Conservation (phyloP, 2,329 filamentous ascomycete species). For the Thielaviopsis punctulata region DNA sequence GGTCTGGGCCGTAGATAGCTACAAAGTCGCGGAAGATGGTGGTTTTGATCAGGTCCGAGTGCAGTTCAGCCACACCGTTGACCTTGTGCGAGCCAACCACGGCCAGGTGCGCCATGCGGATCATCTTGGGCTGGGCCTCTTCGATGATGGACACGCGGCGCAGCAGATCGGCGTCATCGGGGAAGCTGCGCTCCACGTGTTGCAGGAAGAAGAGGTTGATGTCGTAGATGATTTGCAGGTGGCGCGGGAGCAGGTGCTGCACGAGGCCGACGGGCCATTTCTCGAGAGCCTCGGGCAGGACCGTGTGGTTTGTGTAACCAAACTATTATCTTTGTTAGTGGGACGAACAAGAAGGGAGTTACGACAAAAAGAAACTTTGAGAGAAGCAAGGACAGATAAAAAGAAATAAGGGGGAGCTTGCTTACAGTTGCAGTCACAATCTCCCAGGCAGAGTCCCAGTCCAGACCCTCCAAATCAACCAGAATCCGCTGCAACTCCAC, state of each 20-base stretch:
- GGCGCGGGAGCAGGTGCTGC: constrained; percentile 81
- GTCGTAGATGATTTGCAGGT: constrained; percentile 95
- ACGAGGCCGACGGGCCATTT: constrained; percentile 94
- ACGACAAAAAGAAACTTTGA: too few species aligned
- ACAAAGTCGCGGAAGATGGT: constrained; percentile 99
- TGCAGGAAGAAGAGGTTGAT: constrained; percentile 94
- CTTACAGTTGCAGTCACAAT: constrained; percentile 54
- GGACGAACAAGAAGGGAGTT: constrained; percentile 9
- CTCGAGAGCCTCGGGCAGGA: constrained; percentile 89
- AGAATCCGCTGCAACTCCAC: constrained; percentile 91
- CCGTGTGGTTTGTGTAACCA: constrained; percentile 96
- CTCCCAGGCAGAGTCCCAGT: constrained; percentile 84
- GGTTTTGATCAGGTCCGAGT: constrained; percentile 94
- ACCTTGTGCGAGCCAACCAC: constrained; percentile 98
- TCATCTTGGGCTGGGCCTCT: constrained; percentile 92
- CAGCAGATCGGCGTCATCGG: constrained; percentile 74
- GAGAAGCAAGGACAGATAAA: too few species aligned
- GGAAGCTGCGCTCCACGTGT: constrained; percentile 75
- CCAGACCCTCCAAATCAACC: constrained; percentile 72
- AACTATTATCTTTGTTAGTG: constrained; percentile 36
- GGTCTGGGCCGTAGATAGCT: constrained; percentile 82
- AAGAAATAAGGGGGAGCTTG: constrained; percentile 12
- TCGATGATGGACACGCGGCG: constrained; percentile 89
- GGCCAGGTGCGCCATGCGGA: constrained; percentile 89
- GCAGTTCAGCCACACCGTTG: constrained; percentile 92